Base-by-base conservation (phyloP, 352 stramenopile species). In the Elongisporangium senticosum region DNA sequence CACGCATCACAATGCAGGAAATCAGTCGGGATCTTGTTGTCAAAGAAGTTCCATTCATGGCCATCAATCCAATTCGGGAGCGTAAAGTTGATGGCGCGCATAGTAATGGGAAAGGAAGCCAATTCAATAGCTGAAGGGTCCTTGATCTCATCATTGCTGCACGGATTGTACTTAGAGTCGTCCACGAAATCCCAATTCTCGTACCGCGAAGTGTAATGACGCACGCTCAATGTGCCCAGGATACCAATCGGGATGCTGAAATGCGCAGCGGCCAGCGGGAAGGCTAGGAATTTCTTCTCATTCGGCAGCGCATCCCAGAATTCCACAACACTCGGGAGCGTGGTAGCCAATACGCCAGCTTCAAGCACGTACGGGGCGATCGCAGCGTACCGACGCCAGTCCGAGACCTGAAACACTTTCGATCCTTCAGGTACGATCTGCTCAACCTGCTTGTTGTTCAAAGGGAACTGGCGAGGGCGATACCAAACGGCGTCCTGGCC, bases 161-260 rank as follows among this genome's bases (percentile, higher is more conserved):
- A 87, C 5, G 83, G 85, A 43, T 95, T 93, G 67, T 84, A 69
- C 58, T 86, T 76, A 50, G 90, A 74, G 49, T 93, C 79, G 53
- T 95, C 85, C 4, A 81, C 83, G 61, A 93, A 91, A 55, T 95
- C 83, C 85, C 85, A 95, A 69, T 95, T 93, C 59, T 93, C 83
- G 56, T 90, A 92, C 4, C 84, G 83, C 51, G 83, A 95, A 20
- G 79, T 69, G 55, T 93, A 95, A 58, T 89, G 71, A 58, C 89
- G 81, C 7, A 95, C 69, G 55, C 72, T 90, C 3, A 95, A 62
- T n/a, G 77, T 76, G 26, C 85, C 79, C 0, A 81, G 83, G 20
- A 93, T 83, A 21, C 81, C 83, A 39, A 93, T 78, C 0, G 65
- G 58, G 2, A 71, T 52, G 11, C 69, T 67, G 20, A 79, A 68